These are phyloP conservation scores for Hymenoscyphus salicellus DNA, from an alignment of 2,329 filamentous ascomycete species.

Conservation along the genomic window DNA sequence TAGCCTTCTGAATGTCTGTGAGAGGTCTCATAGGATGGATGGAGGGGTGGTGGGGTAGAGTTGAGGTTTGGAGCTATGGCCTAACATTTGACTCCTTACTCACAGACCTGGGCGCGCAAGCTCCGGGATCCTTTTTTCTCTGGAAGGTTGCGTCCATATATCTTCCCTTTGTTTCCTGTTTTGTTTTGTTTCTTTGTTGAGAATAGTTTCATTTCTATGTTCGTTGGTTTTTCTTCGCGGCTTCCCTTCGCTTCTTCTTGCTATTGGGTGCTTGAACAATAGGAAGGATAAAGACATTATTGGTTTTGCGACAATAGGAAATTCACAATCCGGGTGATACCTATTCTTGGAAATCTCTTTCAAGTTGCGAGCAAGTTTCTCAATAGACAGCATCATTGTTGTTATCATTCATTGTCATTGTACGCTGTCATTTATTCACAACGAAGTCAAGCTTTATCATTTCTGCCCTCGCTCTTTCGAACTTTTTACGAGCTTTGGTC, in stretches of 20 bases:
- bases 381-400: neutral
- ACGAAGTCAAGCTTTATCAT: neutral
- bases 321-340: neutral
- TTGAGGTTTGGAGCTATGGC: neutral
- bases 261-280: neutral
- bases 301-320: neutral
- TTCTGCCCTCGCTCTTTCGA: neutral
- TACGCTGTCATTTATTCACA: too few species aligned
- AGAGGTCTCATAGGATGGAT: neutral
- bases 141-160: neutral
- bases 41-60: neutral
- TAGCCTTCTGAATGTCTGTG: neutral
- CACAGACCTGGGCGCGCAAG: neutral
- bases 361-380: neutral
- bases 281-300: neutral
- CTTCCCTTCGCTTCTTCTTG: neutral
- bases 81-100: neutral
- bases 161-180: neutral
- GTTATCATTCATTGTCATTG: neutral
- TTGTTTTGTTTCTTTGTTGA: neutral
- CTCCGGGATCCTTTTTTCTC: too few species aligned
- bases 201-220: neutral
- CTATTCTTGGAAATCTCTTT: neutral
- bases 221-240: neutral
- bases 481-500: neutral